Evolutionary conservation across 2,329 filamentous ascomycete genomes (phyloP).

Genomic region (Pyrenochaeta sp.): DNA sequence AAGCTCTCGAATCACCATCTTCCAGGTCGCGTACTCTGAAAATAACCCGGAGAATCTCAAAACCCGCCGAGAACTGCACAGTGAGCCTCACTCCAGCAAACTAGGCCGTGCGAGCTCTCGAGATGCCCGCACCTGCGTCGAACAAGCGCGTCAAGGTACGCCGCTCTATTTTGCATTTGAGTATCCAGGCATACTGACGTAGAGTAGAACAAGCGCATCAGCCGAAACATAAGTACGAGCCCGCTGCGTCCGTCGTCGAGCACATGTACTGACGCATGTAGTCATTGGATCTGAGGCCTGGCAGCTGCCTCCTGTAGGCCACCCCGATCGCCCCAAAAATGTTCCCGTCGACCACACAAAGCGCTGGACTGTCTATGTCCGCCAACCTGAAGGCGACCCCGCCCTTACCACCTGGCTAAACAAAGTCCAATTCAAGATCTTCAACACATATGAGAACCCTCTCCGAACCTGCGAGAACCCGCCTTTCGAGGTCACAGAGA

Average conservation of each 20-base stretch:
- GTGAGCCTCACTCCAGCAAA: neutral
- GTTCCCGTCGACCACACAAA: slow-evolving; percentile 93
- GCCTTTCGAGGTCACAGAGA: slow-evolving; percentile 87
- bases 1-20: neutral
- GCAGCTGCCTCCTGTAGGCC: slow-evolving; percentile 74
- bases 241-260: neutral
- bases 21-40: neutral
- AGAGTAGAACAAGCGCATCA: slow-evolving; percentile 51
- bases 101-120: slow-evolving; percentile 13
- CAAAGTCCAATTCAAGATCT: slow-evolving; percentile 97
- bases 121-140: slow-evolving; percentile 63
- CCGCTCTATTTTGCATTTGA: neutral
- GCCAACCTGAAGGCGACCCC: slow-evolving; percentile 81
- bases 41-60: neutral
- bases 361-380: slow-evolving; percentile 94
- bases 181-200: slow-evolving; percentile 21
- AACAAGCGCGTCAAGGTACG: slow-evolving; percentile 62
- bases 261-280: slow-evolving; percentile 37
- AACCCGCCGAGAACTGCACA: neutral
- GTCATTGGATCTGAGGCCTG: slow-evolving; percentile 61
- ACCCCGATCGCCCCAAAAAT: slow-evolving; percentile 67
- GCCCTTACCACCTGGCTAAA: slow-evolving; percentile 96
- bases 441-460: slow-evolving; percentile 94
- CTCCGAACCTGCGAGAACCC: slow-evolving; percentile 78
- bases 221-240: slow-evolving; percentile 48